Evolutionary conservation across 306 rosid genomes (phyloP), one percentile per base, ranked within the genome.

Genomic region (Geum urbanum): DNA sequence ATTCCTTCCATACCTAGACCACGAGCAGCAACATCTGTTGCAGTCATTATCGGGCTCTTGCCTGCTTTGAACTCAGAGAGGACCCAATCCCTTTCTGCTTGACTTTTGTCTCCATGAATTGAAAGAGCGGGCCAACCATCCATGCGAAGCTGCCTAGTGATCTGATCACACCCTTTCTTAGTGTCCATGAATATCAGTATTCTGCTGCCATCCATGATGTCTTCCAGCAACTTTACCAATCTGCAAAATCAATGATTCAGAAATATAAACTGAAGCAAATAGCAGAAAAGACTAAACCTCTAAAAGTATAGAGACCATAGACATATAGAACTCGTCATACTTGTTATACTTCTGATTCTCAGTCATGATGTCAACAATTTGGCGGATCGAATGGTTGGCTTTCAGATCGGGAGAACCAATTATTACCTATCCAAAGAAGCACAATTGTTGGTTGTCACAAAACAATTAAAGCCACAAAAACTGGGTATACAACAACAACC

Each of bases 101-200:
- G 99, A 83, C 99, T 94, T 85, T 94, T 91, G 71, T 94, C 96
- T 62, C 99, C 99, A 69, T 94, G 99, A 77, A 91, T 94, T 37
- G 99, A 91, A 58, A 94, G 97, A 61, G 99, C 99, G 24, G 97
- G 99, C 99, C 99, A 91, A 61, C 97, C 99, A 86, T 94, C 99
- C 97, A 89, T 94, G 73, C 92, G 97, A 74, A 89, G 99, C 79
- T 91, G 96, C 65, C 96, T 78, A 14, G 99, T 94, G 67, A 87
- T 84, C 74, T 91, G 99, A 83, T 94, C 99, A 73, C 99, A 91
- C 67, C 97, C 99, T 82, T 94, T 94, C 78, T 94, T 94, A 47
- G 97, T 94, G 82, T 94, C 97, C 99, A 94, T 90, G 81, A 94
- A 94, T 72, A 94, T 86, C 72, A 94, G 78, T 83, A 94, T 94